Conservation (phyloP, 371 early-diverging fungal genomes). For the Mortierella sp. region DNA sequence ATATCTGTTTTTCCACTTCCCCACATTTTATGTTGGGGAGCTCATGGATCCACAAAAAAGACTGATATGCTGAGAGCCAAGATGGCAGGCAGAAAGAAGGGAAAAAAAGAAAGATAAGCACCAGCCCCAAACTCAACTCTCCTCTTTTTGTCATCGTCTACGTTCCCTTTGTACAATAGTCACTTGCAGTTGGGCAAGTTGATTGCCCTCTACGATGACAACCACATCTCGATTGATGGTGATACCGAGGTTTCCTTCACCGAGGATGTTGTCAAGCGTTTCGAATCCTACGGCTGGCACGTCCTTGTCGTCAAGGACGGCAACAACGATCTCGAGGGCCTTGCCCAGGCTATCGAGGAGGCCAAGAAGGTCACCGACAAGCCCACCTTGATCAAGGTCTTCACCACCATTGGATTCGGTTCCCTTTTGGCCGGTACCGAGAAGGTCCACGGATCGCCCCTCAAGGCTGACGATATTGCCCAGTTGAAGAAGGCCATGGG, state of each 20-base stretch:
- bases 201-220: conserved; percentile 98
- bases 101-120: background rate
- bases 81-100: too few relatives aligned
- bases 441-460: conserved; percentile 93
- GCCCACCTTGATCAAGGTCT: conserved; percentile 91
- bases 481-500: conserved; percentile 91
- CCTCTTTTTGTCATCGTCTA: background rate
- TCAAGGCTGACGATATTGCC: conserved; percentile 91
- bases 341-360: conserved; percentile 81
- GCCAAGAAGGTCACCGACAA: conserved; percentile 90
- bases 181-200: conserved; percentile 97
- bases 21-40: conserved; percentile 8
- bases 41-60: conserved; percentile 3
- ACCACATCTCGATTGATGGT: conserved; percentile 97
- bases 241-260: conserved; percentile 92
- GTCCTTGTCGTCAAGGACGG: conserved; percentile 87
- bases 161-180: conserved; percentile 61
- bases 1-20: background rate
- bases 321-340: conserved; percentile 81
- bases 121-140: conserved; percentile 5
- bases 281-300: conserved; percentile 97
- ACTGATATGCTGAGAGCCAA: background rate
- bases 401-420: conserved; percentile 91
- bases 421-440: conserved; percentile 90
- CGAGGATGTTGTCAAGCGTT: conserved; percentile 94